Evolutionary conservation across 805 yeast species (phyloP).

Genomic region (Saccharomycodes ludwigii): DNA sequence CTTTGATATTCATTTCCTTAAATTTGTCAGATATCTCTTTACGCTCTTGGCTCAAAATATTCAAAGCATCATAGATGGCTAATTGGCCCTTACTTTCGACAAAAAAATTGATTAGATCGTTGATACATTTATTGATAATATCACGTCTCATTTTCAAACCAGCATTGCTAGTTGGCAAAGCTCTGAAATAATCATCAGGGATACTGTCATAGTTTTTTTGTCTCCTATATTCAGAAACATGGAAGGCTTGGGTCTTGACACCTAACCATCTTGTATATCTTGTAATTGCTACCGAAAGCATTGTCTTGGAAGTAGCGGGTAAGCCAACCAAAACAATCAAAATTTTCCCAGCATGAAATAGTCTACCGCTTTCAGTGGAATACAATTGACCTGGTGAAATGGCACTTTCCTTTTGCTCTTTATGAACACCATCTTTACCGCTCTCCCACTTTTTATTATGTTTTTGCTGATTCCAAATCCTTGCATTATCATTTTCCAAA

Average conservation of each 20-base stretch:
- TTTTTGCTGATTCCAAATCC: no score
- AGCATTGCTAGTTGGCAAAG: conserved; percentile 34
- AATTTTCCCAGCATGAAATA: conserved; percentile 92
- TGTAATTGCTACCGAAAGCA: conserved; percentile 80
- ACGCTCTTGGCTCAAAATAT: conserved; percentile 65
- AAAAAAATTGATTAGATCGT: conserved; percentile 62
- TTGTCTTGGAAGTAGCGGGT: conserved; percentile 95
- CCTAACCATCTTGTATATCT: conserved; percentile 94
- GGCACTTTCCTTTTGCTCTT: conserved; percentile 29
- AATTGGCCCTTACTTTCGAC: conserved; percentile 77
- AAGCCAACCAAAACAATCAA: conserved; percentile 82
- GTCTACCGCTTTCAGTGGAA: conserved; percentile 81
- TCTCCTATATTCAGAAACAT: conserved; percentile 83
- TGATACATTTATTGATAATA: conserved; percentile 50
- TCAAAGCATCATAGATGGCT: conserved; percentile 92
- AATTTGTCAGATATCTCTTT: conserved; percentile 42
- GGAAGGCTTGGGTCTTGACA: conserved; percentile 83
- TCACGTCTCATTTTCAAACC: conserved; percentile 42
- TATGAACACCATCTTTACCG: conserved; percentile 52
- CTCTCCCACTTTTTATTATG: not conserved
- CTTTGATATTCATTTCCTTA: conserved; percentile 46
- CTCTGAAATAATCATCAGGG: conserved; percentile 60
- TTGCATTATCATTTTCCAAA: no score
- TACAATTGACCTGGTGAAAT: conserved; percentile 88
- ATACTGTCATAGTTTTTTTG: conserved; percentile 33